Conservation (phyloP, 2,329 filamentous ascomycete genomes). For the Sclerotinia subarctica region DNA sequence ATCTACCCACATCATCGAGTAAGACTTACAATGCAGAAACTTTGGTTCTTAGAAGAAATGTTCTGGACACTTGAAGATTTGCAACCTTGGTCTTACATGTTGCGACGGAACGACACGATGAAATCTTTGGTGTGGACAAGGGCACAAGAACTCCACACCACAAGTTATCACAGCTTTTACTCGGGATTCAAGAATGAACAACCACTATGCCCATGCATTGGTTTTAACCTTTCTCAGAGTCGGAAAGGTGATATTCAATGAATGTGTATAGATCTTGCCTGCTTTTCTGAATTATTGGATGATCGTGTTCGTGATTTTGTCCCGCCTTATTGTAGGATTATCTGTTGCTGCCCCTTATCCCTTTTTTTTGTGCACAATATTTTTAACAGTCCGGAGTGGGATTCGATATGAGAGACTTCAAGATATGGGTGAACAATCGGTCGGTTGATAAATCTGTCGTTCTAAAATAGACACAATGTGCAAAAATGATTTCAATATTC, state of each 20-base stretch:
- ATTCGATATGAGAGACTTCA: no score
- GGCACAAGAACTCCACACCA: neutral
- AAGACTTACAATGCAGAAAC: conserved; percentile 27
- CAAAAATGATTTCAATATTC: no score
- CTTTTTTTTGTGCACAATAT: no score
- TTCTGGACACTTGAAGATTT: conserved; percentile 17
- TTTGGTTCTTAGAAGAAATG: conserved; percentile 20
- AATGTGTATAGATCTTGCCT: conserved; percentile 1
- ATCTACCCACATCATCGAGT: conserved; percentile 24
- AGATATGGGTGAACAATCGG: no score
- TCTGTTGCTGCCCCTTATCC: neutral
- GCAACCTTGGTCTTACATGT: neutral
- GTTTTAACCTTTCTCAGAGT: neutral
- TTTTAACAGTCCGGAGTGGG: no score
- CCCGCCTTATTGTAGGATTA: neutral
- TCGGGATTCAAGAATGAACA: conserved; percentile 26
- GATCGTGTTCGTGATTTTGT: neutral
- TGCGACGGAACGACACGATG: neutral
- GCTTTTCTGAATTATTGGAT: neutral
- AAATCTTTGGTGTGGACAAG: neutral
- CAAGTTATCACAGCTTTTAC: conserved; percentile 18
- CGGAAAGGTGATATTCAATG: conserved; percentile 7
- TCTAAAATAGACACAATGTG: no score
- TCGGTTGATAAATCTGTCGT: no score
- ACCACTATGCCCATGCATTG: conserved; percentile 13